phyloP scores from a whole-genome alignment of 441 rosid species.

The Erysimum cheiri region DNA sequence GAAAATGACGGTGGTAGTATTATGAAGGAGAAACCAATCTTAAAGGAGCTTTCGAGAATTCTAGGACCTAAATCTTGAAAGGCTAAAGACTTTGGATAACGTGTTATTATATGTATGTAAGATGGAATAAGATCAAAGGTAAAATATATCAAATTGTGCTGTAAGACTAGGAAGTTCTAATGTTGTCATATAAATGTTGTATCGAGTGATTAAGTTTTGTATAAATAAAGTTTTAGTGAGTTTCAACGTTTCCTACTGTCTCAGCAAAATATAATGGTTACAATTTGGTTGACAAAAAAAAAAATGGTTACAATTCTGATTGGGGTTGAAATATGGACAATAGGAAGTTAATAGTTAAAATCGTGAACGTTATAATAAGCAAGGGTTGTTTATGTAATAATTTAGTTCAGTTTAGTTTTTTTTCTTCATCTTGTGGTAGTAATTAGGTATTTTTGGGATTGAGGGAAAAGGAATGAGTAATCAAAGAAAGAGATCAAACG shows the following conservation, averaged over 20 bases:
- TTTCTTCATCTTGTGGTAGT: not conserved
- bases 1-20: conserved; percentile 45
- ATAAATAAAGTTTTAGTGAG: not conserved
- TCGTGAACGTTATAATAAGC: not conserved
- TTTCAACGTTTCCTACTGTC: not conserved
- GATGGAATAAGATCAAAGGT: conserved; percentile 31
- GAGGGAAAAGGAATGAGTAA: conserved; percentile 51
- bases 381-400: not conserved
- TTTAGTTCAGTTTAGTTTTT: not conserved
- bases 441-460: not conserved
- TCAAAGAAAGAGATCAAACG: conserved; percentile 49
- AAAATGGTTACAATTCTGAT: not conserved
- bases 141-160: too few species aligned
- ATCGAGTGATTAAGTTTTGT: conserved; percentile 3
- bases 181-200: conserved; percentile 9
- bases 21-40: conserved; percentile 46
- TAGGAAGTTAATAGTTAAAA: not conserved
- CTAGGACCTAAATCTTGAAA: conserved; percentile 54
- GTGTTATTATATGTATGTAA: conserved; percentile 22
- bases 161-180: too few species aligned
- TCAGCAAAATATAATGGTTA: not conserved
- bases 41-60: conserved; percentile 69
- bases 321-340: not conserved
- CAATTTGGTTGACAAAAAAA: too few species aligned
- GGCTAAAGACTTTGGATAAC: conserved; percentile 7